Conservation (phyloP, 192 early-diverging fungal genomes). For the Globomyces pollinis-pini region DNA sequence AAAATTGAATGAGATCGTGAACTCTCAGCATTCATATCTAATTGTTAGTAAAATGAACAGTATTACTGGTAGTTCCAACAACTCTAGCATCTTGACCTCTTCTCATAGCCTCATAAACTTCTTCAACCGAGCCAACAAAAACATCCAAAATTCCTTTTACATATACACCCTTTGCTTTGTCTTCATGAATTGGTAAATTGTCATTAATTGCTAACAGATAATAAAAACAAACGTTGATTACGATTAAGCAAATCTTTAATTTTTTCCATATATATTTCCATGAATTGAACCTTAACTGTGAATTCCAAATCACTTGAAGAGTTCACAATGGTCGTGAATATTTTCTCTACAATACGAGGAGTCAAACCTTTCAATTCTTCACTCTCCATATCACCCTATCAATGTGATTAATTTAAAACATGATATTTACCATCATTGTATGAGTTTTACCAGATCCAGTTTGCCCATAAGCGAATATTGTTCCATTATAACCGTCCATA, state of each 20-base stretch:
- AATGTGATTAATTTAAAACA: too few relatives aligned
- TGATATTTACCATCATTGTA: constrained; percentile 56
- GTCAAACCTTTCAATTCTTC: constrained; percentile 88
- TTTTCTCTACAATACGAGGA: constrained; percentile 91
- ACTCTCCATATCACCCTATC: constrained; percentile 95
- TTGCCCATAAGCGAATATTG: constrained; percentile 99
- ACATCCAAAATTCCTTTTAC: constrained; percentile 96
- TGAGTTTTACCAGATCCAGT: constrained; percentile 89
- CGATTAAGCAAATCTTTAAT: constrained; percentile 93
- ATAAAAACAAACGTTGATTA: constrained; percentile 39
- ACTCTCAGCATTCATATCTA: constrained; percentile 99
- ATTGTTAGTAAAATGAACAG: constrained; percentile 49
- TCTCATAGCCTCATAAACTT: constrained; percentile 97
- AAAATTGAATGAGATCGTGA: constrained; percentile 98
- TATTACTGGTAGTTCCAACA: constrained; percentile 85
- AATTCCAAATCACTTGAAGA: constrained; percentile 93
- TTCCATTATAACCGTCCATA: constrained; percentile 96
- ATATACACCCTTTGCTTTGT: constrained; percentile 93
- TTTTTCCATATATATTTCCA: constrained; percentile 99
- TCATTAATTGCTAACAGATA: constrained; percentile 46
- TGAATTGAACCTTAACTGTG: constrained; percentile 97
- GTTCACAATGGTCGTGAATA: constrained; percentile 85
- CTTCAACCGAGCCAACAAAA: constrained; percentile 89
- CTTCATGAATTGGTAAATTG: constrained; percentile 95
- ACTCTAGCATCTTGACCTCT: constrained; percentile 82